These are phyloP conservation scores for Geotrichum bryndzae DNA, from an alignment of 1,139 yeast genomes.

Conservation along the genomic window DNA sequence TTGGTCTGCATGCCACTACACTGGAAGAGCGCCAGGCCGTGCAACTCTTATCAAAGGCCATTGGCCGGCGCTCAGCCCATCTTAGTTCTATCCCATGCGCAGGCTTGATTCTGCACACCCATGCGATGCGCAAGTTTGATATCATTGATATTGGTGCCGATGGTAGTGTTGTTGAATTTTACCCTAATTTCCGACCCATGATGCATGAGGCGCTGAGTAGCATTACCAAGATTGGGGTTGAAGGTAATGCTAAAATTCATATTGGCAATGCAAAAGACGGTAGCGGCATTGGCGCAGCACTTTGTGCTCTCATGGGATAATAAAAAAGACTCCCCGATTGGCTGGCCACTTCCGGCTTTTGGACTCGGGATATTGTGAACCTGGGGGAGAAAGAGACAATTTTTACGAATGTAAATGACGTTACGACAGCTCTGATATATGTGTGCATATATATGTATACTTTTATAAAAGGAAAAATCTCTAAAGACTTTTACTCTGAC, in stretches of 20 bases:
- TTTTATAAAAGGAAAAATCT: too few relatives aligned
- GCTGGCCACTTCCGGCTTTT: not conserved
- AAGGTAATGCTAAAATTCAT: conserved; percentile 65
- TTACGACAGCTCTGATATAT: not conserved
- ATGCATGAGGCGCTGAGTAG: conserved; percentile 67
- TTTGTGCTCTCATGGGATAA: conserved; percentile 56
- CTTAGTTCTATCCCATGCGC: conserved; percentile 85
- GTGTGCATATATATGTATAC: too few relatives aligned
- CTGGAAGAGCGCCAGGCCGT: conserved; percentile 64
- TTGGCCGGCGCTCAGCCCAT: conserved; percentile 78
- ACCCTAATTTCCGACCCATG: conserved; percentile 77
- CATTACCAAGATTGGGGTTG: conserved; percentile 44
- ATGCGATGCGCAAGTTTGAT: conserved; percentile 45
- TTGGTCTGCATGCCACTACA: conserved; percentile 40
- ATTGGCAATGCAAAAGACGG: conserved; percentile 88
- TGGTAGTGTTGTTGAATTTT: conserved; percentile 87
- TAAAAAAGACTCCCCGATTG: too few relatives aligned
- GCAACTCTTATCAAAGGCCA: conserved; percentile 66
- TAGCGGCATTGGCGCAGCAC: conserved; percentile 93
- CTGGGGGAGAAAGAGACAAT: not conserved
- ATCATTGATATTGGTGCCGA: conserved; percentile 90
- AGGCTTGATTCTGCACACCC: conserved; percentile 58
- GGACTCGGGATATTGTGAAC: not conserved
- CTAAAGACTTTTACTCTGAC: too few relatives aligned
- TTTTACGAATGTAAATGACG: not conserved